Evolutionary conservation across 805 yeast genomes (phyloP).

Genomic region (Cyberlindnera suaveolens): DNA sequence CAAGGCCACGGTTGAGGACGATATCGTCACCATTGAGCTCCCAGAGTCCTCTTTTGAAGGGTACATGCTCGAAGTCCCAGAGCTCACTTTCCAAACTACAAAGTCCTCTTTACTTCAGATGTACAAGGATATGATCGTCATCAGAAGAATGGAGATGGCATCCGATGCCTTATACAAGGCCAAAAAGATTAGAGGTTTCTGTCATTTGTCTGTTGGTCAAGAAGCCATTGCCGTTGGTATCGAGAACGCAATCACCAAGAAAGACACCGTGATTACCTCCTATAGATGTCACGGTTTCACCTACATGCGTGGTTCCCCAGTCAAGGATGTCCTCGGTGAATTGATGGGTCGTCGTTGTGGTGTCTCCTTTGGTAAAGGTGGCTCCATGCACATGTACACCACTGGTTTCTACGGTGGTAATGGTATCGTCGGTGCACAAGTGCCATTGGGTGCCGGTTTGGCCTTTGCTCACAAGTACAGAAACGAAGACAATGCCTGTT

Average conservation of each 20-base stretch:
- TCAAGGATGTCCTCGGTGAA: conserved; percentile 87
- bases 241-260: conserved; percentile 81
- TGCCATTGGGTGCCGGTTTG: conserved; percentile 95
- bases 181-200: conserved; percentile 97
- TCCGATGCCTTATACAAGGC: conserved; percentile 97
- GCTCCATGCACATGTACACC: conserved; percentile 98
- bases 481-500: conserved; percentile 73
- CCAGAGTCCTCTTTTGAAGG: conserved; percentile 83
- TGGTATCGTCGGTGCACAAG: conserved; percentile 99
- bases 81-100: conserved; percentile 67
- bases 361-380: conserved; percentile 97
- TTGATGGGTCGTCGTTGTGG: conserved; percentile 95
- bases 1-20: conserved; percentile 17
- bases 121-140: conserved; percentile 93
- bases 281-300: conserved; percentile 99
- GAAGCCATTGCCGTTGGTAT: conserved; percentile 99
- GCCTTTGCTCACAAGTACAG: conserved; percentile 98
- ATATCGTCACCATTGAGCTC: conserved; percentile 44
- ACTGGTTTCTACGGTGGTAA: conserved; percentile 97
- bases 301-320: conserved; percentile 91
- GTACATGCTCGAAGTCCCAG: conserved; percentile 73
- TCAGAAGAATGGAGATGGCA: conserved; percentile 98
- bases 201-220: conserved; percentile 97
- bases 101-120: conserved; percentile 77
- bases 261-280: conserved; percentile 90